phyloP scores from a whole-genome alignment of 228 moss, liverwort and hornwort genomes.

The Sphagnum fallax region DNA sequence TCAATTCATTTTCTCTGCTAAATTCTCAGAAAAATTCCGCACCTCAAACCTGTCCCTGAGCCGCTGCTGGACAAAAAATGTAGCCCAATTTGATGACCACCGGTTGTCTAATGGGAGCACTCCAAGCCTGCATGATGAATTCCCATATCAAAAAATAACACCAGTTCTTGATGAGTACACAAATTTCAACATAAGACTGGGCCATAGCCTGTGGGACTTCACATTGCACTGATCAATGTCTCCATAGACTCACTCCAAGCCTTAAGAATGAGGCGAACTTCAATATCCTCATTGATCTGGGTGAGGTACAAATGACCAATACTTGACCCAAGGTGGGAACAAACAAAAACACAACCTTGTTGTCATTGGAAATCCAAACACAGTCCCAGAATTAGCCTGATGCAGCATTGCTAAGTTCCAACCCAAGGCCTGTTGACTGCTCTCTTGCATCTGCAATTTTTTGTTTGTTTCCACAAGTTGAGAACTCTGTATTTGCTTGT shows the following conservation, averaged over 20 bases:
- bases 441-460: constrained; percentile 39
- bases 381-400: constrained; percentile 41
- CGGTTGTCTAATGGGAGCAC: constrained; percentile 50
- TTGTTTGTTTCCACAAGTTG: no score
- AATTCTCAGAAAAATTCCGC: background rate
- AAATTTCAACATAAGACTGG: background rate
- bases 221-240: no score
- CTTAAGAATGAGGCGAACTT: background rate
- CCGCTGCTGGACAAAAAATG: constrained; percentile 57
- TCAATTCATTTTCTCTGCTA: no score
- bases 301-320: background rate
- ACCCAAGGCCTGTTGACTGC: constrained; percentile 57
- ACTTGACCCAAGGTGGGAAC: background rate
- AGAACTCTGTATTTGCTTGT: no score
- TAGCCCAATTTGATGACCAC: constrained; percentile 59
- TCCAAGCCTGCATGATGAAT: constrained; percentile 40
- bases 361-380: constrained; percentile 53
- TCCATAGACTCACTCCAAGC: no score
- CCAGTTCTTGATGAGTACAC: background rate
- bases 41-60: constrained; percentile 66
- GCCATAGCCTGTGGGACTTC: no score
- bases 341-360: constrained; percentile 32
- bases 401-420: constrained; percentile 53
- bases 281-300: background rate
- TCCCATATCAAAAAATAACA: no score